These are phyloP conservation scores for Sphaerobolus stellatus DNA, from an alignment of 1,284 basidiomycete species.

Conservation along the genomic window DNA sequence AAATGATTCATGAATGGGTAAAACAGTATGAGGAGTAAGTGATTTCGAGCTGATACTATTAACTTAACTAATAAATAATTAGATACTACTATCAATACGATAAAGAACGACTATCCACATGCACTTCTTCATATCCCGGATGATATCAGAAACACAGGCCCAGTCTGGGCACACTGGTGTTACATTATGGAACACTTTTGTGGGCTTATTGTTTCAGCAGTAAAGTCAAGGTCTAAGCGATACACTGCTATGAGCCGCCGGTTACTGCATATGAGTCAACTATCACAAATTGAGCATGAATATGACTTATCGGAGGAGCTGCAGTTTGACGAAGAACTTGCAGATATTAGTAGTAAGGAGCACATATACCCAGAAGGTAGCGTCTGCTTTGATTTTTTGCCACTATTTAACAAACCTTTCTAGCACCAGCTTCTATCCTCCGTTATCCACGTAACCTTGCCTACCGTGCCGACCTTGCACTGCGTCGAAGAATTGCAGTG, in stretches of 20 bases:
- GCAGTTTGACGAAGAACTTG: background rate
- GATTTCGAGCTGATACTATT: background rate
- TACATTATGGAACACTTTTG: constrained; percentile 38
- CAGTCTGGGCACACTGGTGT: constrained; percentile 46
- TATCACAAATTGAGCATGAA: background rate
- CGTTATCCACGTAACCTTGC: background rate
- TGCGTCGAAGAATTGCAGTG: background rate
- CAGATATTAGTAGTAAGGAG: background rate
- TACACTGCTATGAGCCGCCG: background rate
- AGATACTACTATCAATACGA: constrained; percentile 41
- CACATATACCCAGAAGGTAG: background rate
- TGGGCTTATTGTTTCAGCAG: constrained; percentile 8
- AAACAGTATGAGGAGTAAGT: constrained; percentile 41
- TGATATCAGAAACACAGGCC: constrained; percentile 33
- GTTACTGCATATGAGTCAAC: background rate
- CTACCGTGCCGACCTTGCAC: background rate
- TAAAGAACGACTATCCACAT: constrained; percentile 29
- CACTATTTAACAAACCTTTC: background rate
- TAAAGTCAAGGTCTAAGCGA: background rate
- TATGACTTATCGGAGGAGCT: background rate
- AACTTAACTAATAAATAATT: background rate
- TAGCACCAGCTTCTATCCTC: background rate
- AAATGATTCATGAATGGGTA: constrained; percentile 42
- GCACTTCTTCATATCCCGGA: constrained; percentile 40
- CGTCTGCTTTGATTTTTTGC: background rate